These are phyloP conservation scores for Stagonosporopsis cucurbitacearum DNA, from an alignment of 2,329 filamentous ascomycete genomes.

Conservation along the genomic window DNA sequence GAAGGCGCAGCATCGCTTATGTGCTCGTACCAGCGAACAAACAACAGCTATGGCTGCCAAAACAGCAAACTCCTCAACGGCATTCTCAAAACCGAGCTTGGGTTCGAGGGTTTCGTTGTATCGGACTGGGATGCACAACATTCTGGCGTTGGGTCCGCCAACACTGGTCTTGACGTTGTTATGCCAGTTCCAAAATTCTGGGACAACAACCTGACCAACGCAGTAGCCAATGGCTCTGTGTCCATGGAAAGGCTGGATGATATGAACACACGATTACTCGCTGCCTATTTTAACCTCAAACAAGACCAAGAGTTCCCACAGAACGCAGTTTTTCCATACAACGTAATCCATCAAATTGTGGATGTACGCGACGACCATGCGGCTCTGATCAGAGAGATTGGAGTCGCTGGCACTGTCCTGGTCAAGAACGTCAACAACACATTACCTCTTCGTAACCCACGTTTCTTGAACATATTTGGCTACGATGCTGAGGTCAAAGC, in stretches of 20 bases:
- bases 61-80: conserved; percentile 55
- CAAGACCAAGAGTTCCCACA: conserved; percentile 47
- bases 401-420: conserved; percentile 49
- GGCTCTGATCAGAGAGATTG: conserved; percentile 50
- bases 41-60: conserved; percentile 43
- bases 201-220: conserved; percentile 39
- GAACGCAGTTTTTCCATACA: conserved; percentile 31
- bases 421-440: conserved; percentile 57
- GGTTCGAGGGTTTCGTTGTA: conserved; percentile 54
- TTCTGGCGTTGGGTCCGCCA: conserved; percentile 52
- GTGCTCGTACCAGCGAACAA: conserved; percentile 57
- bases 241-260: conserved; percentile 35
- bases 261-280: conserved; percentile 41
- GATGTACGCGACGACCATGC: conserved; percentile 54
- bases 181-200: conserved; percentile 46
- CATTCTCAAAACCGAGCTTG: conserved; percentile 59
- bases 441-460: conserved; percentile 50
- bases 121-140: conserved; percentile 56
- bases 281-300: conserved; percentile 44
- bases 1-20: conserved; percentile 66
- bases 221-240: conserved; percentile 39
- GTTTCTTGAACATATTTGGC: conserved; percentile 49
- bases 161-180: conserved; percentile 58
- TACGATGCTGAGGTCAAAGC: conserved; percentile 49
- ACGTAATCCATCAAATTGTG: conserved; percentile 52